Base-by-base conservation (phyloP, 352 stramenopile species). In the Phytophthora agathidicida region DNA sequence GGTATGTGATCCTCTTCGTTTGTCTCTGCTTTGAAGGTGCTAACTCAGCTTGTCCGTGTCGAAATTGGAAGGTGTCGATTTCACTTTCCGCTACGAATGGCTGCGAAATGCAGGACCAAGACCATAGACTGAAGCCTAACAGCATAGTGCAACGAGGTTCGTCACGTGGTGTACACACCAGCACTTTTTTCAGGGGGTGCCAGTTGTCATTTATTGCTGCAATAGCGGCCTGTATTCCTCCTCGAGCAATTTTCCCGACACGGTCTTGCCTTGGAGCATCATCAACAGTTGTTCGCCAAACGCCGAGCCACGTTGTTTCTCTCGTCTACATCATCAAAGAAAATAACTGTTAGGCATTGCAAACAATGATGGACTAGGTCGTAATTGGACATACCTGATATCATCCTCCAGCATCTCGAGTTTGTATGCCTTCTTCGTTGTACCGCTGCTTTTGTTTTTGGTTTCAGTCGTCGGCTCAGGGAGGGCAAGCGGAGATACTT, bases 251-350 rank as follows among this genome's bases (percentile, higher is more conserved):
- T 76, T 80, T 5, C 78, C 78, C 14, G 78, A 83, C 37, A 82
- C 53, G 7, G 75, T 82, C 53, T 77, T 79, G 41, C 78, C 75
- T 45, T 84, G 81, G 16, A 91, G 68, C 62, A 83, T 77, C 57
- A 65, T 65, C 35, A 91, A 47, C 20, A 91, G 62, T 45, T 85
- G 67, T 22, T 78, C 47, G 28, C 78, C 63, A 32, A 91, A 91
- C 3, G 61, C 70, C 3, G 54, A 75, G 0, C 65, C 74, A 30
- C 57, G 57, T 41, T 68, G 66, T 46, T 79, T 86, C 37, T 89
- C 81, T 16, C 19, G 60, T 43, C 63, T 65, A 52, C 13, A 65
- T 32, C 20, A 42, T 14, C 16, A 54, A 16, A 42, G n/a, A 49
- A 44, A 31, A n/a, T n/a, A n/a, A n/a, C n/a, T n/a, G n/a, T n/a